phyloP scores from a whole-genome alignment of 495 filamentous ascomycete species.

The Penicillium salamii region DNA sequence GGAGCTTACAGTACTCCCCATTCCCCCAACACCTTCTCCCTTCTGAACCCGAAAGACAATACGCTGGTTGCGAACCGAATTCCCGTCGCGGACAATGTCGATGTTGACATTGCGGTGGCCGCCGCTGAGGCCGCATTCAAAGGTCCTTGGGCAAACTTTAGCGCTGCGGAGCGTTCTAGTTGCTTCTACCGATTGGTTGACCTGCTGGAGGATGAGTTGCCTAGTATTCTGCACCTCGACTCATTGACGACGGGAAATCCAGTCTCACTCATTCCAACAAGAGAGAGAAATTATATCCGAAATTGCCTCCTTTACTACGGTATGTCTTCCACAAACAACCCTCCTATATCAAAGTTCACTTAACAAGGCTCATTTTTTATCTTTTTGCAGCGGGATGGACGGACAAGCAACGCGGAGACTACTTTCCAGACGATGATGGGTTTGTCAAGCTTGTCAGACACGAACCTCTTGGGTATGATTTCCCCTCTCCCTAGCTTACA shows the following conservation, averaged over 20 bases:
- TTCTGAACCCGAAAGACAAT: slow-evolving; percentile 13
- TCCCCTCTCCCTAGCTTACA: neutral
- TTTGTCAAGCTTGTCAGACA: slow-evolving; percentile 23
- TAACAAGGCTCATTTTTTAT: too few relatives aligned
- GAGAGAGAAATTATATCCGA: too few relatives aligned
- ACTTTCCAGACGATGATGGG: slow-evolving; percentile 14
- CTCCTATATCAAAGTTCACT: too few relatives aligned
- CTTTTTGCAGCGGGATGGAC: slow-evolving; percentile 10
- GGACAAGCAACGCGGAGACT: slow-evolving; percentile 17
- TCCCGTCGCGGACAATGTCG: slow-evolving; percentile 7
- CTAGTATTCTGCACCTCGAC: too few relatives aligned
- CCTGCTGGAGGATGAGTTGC: slow-evolving; percentile 12
- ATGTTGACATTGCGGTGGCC: slow-evolving; percentile 13
- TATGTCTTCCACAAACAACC: too few relatives aligned
- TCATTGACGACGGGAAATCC: too few relatives aligned
- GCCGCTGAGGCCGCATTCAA: slow-evolving; percentile 15
- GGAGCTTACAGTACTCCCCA: too few relatives aligned
- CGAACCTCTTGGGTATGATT: slow-evolving; percentile 11
- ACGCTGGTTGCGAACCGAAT: slow-evolving; percentile 8
- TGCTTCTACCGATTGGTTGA: slow-evolving; percentile 10
- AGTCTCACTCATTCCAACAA: too few relatives aligned
- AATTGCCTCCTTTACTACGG: too few relatives aligned
- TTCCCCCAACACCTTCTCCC: too few relatives aligned
- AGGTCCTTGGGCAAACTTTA: too few relatives aligned
- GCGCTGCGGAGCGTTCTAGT: neutral